These are phyloP conservation scores for Oldenlandia corymbosa DNA, from an alignment of 257 asterid species.

Conservation along the genomic window DNA sequence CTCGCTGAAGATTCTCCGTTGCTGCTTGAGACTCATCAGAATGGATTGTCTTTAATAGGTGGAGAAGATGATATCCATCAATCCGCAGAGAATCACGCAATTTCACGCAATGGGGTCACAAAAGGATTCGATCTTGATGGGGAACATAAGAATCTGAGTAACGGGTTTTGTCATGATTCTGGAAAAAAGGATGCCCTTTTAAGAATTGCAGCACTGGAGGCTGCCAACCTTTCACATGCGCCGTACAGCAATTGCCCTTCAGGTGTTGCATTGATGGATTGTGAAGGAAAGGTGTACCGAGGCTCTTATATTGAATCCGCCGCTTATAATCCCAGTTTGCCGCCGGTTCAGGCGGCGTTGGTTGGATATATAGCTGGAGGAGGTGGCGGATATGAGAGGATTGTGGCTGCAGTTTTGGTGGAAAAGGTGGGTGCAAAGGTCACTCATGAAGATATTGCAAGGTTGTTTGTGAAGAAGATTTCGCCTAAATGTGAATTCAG, in stretches of 20 bases:
- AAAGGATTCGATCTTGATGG: slow-evolving; percentile 16
- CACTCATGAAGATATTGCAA: slow-evolving; percentile 63
- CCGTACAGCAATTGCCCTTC: slow-evolving; percentile 84
- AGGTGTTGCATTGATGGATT: slow-evolving; percentile 80
- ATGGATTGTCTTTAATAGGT: slow-evolving; percentile 23
- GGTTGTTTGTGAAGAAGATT: slow-evolving; percentile 50
- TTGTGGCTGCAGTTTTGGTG: slow-evolving; percentile 79
- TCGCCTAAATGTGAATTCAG: slow-evolving; percentile 60
- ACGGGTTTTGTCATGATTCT: slow-evolving; percentile 27
- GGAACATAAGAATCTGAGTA: slow-evolving; percentile 13
- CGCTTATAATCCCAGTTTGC: slow-evolving; percentile 81
- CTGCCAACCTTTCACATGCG: slow-evolving; percentile 77
- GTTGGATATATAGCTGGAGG: slow-evolving; percentile 65
- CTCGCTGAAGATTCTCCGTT: slow-evolving; percentile 56
- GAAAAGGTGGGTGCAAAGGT: slow-evolving; percentile 56
- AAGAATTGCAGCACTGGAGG: slow-evolving; percentile 51
- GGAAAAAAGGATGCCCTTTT: slow-evolving; percentile 22
- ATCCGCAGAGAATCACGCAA: not conserved
- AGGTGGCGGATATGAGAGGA: slow-evolving; percentile 63
- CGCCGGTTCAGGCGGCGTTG: slow-evolving; percentile 84
- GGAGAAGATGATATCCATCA: slow-evolving; percentile 19
- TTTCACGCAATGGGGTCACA: slow-evolving; percentile 30
- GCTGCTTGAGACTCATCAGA: slow-evolving; percentile 54
- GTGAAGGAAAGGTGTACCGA: slow-evolving; percentile 57
- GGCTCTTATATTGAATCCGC: slow-evolving; percentile 86